These are phyloP conservation scores for Pseudisothecium myosuroides DNA, from an alignment of 225 moss, liverwort and hornwort species.

Conservation along the genomic window DNA sequence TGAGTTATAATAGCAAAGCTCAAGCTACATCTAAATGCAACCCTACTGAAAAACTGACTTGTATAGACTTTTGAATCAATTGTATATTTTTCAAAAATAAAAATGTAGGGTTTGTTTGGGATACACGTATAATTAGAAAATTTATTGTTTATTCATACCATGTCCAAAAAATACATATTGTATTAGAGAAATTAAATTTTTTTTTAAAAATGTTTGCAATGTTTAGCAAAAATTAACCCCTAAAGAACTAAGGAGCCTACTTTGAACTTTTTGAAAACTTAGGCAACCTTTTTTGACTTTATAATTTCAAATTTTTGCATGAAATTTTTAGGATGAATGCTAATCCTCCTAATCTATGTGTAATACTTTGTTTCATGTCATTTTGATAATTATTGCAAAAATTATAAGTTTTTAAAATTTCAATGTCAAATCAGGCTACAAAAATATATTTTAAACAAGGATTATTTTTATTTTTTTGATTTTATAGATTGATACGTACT, in stretches of 20 bases:
- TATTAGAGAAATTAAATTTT: not conserved
- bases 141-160: not conserved
- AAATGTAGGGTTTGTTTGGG: not conserved
- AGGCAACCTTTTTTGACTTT: accelerated
- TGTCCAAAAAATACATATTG: not conserved
- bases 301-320: not conserved
- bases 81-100: accelerated
- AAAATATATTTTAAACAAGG: not conserved
- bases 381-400: not conserved
- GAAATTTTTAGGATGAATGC: not conserved
- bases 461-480: too few species aligned
- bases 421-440: accelerated
- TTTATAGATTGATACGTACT: not conserved
- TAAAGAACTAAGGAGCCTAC: not conserved
- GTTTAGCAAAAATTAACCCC: not conserved
- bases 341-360: not conserved
- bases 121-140: not conserved
- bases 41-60: not conserved
- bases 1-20: not conserved
- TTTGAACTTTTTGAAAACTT: accelerated
- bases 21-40: not conserved
- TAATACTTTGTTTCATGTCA: not conserved
- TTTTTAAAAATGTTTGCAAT: not conserved
- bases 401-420: not conserved
- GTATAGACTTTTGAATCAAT: not conserved